These are phyloP conservation scores for Nakazawaea populi DNA, from an alignment of 805 yeast genomes.

Conservation along the genomic window DNA sequence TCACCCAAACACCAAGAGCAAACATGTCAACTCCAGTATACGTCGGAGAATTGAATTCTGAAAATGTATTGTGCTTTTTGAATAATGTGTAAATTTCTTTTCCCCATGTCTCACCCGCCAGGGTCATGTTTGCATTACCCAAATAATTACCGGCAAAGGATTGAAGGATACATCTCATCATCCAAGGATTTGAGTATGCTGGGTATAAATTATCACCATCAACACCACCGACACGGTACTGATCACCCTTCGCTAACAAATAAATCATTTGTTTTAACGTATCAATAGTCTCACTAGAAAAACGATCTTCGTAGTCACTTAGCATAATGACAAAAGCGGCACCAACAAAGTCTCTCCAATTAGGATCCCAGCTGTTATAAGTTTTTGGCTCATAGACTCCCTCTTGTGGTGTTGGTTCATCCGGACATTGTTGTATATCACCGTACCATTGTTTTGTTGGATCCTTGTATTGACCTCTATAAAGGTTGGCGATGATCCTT, in stretches of 20 bases:
- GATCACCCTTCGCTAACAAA: constrained; percentile 11
- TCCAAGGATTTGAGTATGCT: constrained; percentile 12
- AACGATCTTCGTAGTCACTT: constrained; percentile 8
- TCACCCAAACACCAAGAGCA: constrained; percentile 12
- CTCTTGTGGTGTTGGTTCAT: constrained; percentile 13
- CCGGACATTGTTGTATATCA: constrained; percentile 12
- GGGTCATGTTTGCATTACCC: constrained; percentile 10
- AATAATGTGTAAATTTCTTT: constrained; percentile 10
- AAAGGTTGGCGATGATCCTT: constrained; percentile 8
- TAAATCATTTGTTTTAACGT: constrained; percentile 10
- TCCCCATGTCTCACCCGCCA: constrained; percentile 11
- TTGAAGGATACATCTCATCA: constrained; percentile 13
- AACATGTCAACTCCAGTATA: constrained; percentile 15
- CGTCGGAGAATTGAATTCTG: constrained; percentile 15
- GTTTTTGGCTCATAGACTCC: constrained; percentile 10
- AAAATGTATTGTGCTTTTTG: constrained; percentile 11
- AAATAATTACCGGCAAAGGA: constrained; percentile 11
- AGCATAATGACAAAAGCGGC: constrained; percentile 11
- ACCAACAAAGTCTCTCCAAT: constrained; percentile 14
- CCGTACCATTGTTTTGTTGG: constrained; percentile 14
- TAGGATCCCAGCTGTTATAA: constrained; percentile 10
- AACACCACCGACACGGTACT: constrained; percentile 12
- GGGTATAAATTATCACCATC: constrained; percentile 13
- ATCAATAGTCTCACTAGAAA: constrained; percentile 4
- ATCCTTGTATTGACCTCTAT: constrained; percentile 12